Evolutionary conservation across 148 eudicot species (phyloP).

Genomic region (Vaccinium corymbosum): DNA sequence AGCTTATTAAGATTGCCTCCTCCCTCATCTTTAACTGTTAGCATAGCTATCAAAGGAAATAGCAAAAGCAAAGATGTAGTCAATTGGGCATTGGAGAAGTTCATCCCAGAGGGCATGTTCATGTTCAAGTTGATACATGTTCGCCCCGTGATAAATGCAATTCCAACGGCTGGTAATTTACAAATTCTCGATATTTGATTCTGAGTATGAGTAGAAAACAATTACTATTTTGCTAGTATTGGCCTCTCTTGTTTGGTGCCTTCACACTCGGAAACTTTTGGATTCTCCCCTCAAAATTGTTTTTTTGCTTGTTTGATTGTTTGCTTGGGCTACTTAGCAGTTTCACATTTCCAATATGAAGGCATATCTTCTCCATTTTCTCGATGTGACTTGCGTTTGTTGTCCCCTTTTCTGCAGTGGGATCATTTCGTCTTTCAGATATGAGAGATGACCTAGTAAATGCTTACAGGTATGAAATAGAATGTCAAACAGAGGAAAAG

Average conservation of each 20-base stretch:
- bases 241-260: slow-evolving; percentile 6
- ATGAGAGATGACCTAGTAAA: slow-evolving; percentile 72
- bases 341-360: neutral
- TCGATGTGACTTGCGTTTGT: neutral
- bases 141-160: slow-evolving; percentile 53
- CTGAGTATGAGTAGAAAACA: neutral
- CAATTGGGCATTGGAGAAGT: slow-evolving; percentile 75
- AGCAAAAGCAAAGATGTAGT: slow-evolving; percentile 56
- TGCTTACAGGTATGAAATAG: slow-evolving; percentile 67
- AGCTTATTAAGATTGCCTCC: slow-evolving; percentile 22
- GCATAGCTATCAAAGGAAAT: slow-evolving; percentile 67
- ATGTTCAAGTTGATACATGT: slow-evolving; percentile 70
- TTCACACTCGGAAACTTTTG: neutral
- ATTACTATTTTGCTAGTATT: neutral
- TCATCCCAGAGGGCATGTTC: slow-evolving; percentile 49
- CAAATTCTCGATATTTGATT: neutral
- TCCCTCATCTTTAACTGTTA: slow-evolving; percentile 31
- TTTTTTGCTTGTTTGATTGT: neutral
- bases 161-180: slow-evolving; percentile 90
- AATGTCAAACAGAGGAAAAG: slow-evolving; percentile 66
- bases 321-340: neutral
- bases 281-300: neutral
- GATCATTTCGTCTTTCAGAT: slow-evolving; percentile 61
- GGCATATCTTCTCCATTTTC: neutral
- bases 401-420: slow-evolving; percentile 42